These are phyloP conservation scores for Bocquillonia castaneifolia DNA, from an alignment of 441 rosid genomes.

Conservation along the genomic window DNA sequence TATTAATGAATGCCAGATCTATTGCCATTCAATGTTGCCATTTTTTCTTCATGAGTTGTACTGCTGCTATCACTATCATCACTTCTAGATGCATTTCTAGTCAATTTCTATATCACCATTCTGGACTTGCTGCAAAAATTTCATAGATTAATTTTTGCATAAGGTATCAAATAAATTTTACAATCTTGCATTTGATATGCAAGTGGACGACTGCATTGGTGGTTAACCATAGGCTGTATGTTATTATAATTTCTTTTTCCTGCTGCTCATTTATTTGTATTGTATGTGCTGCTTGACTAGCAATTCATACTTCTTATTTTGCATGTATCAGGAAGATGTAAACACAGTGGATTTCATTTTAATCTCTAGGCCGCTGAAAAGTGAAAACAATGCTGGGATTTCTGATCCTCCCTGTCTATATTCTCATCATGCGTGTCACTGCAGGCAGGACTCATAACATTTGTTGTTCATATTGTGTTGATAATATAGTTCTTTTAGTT, in stretches of 20 bases:
- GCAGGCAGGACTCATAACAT: constrained; percentile 51
- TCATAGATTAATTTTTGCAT: no score
- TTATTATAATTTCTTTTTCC: background rate
- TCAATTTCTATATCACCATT: background rate
- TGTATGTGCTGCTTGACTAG: constrained; percentile 6
- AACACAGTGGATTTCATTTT: constrained; percentile 68
- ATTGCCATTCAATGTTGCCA: background rate
- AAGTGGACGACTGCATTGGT: background rate
- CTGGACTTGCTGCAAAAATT: background rate
- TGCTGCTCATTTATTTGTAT: constrained; percentile 1
- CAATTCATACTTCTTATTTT: constrained; percentile 12
- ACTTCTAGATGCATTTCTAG: no score
- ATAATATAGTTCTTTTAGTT: background rate
- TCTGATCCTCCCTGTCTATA: constrained; percentile 41
- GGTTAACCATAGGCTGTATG: background rate
- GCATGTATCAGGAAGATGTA: constrained; percentile 47
- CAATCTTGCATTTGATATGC: background rate
- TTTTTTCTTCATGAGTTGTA: background rate
- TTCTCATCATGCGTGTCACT: constrained; percentile 76
- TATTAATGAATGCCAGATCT: background rate
- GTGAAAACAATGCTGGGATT: constrained; percentile 34
- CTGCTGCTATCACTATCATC: background rate
- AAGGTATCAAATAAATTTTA: no score
- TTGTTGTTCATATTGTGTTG: constrained; percentile 5
- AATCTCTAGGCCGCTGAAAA: constrained; percentile 44